Percentiles rank a stretch among this genome's conserved stretches.
Evolutionary conservation across 2,329 filamentous ascomycete species (phyloP).

Genomic region (Rhynchosporium agropyri): DNA sequence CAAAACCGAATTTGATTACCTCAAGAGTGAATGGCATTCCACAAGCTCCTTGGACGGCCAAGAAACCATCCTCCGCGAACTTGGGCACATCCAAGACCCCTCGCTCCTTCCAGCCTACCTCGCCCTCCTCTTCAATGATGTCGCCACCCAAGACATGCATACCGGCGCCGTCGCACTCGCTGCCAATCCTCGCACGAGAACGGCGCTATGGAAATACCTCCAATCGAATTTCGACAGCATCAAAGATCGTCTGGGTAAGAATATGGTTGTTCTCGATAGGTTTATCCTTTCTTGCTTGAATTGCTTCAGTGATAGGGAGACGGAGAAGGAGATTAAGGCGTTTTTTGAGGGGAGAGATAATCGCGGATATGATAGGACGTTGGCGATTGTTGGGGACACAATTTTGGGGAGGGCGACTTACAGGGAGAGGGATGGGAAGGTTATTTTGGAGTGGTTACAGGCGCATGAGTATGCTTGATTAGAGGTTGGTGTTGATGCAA

Average conservation of each 20-base stretch:
- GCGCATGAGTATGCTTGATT: slow-evolving; percentile 56
- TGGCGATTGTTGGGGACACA: slow-evolving; percentile 84
- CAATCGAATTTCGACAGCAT: slow-evolving; percentile 80
- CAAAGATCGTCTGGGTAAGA: slow-evolving; percentile 70
- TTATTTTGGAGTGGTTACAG: slow-evolving; percentile 78
- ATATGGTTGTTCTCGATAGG: slow-evolving; percentile 86
- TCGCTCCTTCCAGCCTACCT: slow-evolving; percentile 69
- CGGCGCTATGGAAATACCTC: slow-evolving; percentile 81
- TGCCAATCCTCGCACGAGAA: slow-evolving; percentile 72
- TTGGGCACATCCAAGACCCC: slow-evolving; percentile 69
- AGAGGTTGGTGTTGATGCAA: neutral
- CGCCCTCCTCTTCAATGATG: slow-evolving; percentile 79
- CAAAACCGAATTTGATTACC: slow-evolving; percentile 67
- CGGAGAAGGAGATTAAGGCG: slow-evolving; percentile 72
- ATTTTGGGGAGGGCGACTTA: slow-evolving; percentile 84
- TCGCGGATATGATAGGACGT: slow-evolving; percentile 79
- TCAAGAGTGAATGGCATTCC: slow-evolving; percentile 83
- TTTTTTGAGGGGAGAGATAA: slow-evolving; percentile 92
- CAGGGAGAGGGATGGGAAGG: slow-evolving; percentile 71
- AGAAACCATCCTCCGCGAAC: slow-evolving; percentile 76
- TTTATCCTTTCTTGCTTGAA: slow-evolving; percentile 79
- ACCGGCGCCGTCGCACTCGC: slow-evolving; percentile 74
- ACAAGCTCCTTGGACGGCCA: slow-evolving; percentile 89
- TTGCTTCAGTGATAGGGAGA: slow-evolving; percentile 72
- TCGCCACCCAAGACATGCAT: slow-evolving; percentile 86